phyloP scores from a whole-genome alignment of 495 filamentous ascomycete genomes.

The Clavariopsis aquatica region DNA sequence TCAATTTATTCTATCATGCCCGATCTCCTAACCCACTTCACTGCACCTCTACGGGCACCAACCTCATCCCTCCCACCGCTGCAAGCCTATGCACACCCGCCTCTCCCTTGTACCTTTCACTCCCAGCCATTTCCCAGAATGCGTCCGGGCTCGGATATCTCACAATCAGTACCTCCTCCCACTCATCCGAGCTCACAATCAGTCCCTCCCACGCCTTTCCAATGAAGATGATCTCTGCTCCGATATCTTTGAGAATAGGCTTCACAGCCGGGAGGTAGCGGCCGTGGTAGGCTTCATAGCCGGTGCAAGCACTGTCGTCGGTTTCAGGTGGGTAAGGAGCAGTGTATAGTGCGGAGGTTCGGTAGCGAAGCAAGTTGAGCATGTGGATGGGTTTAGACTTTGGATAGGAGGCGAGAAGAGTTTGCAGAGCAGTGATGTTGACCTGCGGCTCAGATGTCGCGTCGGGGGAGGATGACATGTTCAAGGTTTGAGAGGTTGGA shows the following conservation, averaged over 20 bases:
- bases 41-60: neutral
- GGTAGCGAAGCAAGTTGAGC: neutral
- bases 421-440: neutral
- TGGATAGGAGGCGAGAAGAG: neutral
- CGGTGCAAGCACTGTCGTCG: neutral
- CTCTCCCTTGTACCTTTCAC: neutral
- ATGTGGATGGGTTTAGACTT: neutral
- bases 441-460: neutral
- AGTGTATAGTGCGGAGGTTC: neutral
- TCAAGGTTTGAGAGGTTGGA: neutral
- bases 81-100: neutral
- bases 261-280: neutral
- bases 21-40: neutral
- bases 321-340: neutral
- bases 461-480: neutral
- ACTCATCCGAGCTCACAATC: neutral
- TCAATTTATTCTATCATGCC: too few species aligned
- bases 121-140: neutral
- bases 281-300: neutral
- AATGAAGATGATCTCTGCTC: neutral
- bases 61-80: neutral
- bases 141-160: neutral
- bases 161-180: neutral
- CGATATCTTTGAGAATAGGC: neutral
- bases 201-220: neutral